phyloP scores from a whole-genome alignment of 768 basidiomycete genomes.

The Podaxis carcinomalis region DNA sequence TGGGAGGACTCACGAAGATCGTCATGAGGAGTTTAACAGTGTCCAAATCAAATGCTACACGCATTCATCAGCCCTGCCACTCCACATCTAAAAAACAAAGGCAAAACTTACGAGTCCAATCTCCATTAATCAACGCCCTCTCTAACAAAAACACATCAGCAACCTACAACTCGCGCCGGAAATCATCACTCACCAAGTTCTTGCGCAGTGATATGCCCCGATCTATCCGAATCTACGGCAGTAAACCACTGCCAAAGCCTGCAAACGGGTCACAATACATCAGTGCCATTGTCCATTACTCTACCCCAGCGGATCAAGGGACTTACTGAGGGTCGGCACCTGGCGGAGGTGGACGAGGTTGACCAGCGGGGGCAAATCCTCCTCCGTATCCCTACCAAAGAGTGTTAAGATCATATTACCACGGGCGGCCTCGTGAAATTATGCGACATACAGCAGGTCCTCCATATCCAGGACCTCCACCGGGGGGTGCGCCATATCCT shows the following conservation, averaged over 20 bases:
- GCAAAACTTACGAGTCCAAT: constrained; percentile 67
- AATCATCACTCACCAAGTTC: constrained; percentile 57
- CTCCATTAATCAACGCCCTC: constrained; percentile 49
- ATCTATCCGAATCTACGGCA: constrained; percentile 65
- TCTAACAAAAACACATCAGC: constrained; percentile 25
- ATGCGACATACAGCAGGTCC: neutral
- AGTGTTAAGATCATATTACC: neutral
- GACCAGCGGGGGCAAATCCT: constrained; percentile 32
- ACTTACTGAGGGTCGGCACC: constrained; percentile 77
- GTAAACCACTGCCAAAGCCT: constrained; percentile 76
- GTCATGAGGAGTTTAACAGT: constrained; percentile 84
- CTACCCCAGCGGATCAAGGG: neutral
- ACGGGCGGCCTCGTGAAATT: neutral
- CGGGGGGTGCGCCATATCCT: constrained; percentile 17
- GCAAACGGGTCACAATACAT: neutral
- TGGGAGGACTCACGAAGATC: constrained; percentile 56
- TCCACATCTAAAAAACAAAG: neutral
- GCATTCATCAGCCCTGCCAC: neutral
- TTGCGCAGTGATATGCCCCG: constrained; percentile 56
- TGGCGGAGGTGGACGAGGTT: constrained; percentile 44
- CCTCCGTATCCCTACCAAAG: constrained; percentile 33
- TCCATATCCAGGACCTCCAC: constrained; percentile 10
- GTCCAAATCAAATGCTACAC: constrained; percentile 74
- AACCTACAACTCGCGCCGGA: neutral
- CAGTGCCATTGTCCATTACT: neutral